Evolutionary conservation across 2,329 filamentous ascomycete species (phyloP).

Genomic region (Aaosphaeria arxii): DNA sequence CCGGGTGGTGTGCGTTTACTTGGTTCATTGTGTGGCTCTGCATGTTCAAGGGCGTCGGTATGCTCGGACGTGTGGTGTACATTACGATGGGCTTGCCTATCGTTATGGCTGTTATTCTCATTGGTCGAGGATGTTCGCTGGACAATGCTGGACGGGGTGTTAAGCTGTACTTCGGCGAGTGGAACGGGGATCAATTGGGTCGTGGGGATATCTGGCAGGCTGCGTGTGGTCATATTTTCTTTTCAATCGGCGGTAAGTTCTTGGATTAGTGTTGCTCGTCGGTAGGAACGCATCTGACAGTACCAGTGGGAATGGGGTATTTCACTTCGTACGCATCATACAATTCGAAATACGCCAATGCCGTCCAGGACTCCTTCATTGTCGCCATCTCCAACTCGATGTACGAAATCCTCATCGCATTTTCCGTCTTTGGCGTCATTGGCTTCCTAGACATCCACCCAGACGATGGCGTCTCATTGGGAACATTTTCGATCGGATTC

Average conservation of each 20-base stretch:
- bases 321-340: constrained; percentile 57
- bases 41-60: constrained; percentile 13
- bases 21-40: constrained; percentile 10
- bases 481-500: constrained; percentile 54
- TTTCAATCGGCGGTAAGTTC: constrained; percentile 54
- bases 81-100: constrained; percentile 19
- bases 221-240: constrained; percentile 55
- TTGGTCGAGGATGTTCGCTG: constrained; percentile 10
- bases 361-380: constrained; percentile 54
- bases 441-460: constrained; percentile 41
- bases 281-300: not conserved
- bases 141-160: constrained; percentile 7
- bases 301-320: constrained; percentile 38
- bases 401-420: constrained; percentile 49
- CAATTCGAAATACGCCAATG: constrained; percentile 52
- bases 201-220: constrained; percentile 53
- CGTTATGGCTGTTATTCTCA: constrained; percentile 10
- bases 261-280: constrained; percentile 18
- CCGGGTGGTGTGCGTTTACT: constrained; percentile 9
- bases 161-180: constrained; percentile 10
- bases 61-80: constrained; percentile 16
- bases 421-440: constrained; percentile 51
- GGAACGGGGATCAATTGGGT: constrained; percentile 46
- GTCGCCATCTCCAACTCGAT: constrained; percentile 52
- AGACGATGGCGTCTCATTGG: constrained; percentile 40